Evolutionary conservation across 768 basidiomycete species (phyloP).

Genomic region (Kwoniella sp.): DNA sequence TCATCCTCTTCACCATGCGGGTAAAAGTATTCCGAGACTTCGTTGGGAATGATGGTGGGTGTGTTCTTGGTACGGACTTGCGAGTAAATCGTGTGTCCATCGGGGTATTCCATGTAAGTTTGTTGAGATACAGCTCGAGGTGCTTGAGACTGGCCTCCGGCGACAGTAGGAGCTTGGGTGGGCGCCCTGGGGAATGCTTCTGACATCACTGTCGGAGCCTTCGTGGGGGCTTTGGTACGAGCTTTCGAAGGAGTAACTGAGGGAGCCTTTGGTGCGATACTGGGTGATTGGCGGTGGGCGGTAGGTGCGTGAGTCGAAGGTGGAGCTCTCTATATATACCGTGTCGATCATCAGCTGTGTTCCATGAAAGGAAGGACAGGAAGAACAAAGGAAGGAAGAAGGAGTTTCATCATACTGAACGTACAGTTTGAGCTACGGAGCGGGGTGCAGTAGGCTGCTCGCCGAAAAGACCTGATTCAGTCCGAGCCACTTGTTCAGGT

Average conservation of each 20-base stretch:
- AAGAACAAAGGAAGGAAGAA: conserved; percentile 10
- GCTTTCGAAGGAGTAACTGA: conserved; percentile 4
- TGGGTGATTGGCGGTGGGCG: conserved; percentile 5
- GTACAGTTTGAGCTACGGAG: conserved; percentile 10
- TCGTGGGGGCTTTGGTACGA: conserved; percentile 5
- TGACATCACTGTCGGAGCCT: conserved; percentile 16
- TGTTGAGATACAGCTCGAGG: conserved; percentile 9
- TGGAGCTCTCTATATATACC: conserved; percentile 3
- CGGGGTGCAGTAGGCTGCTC: conserved; percentile 6
- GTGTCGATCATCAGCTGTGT: conserved; percentile 1
- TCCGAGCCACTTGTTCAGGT: conserved; percentile 4
- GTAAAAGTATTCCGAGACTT: neutral
- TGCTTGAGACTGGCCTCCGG: conserved; percentile 3
- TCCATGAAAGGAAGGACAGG: conserved; percentile 6
- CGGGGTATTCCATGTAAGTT: conserved; percentile 13
- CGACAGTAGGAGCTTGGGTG: conserved; percentile 4
- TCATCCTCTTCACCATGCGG: neutral
- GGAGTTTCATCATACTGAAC: neutral
- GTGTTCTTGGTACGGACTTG: conserved; percentile 24
- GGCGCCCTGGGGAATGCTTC: conserved; percentile 9
- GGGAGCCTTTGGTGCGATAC: conserved; percentile 3
- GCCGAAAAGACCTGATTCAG: conserved; percentile 11
- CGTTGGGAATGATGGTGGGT: conserved; percentile 16
- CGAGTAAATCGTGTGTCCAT: conserved; percentile 14
- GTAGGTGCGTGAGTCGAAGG: conserved; percentile 6